These are phyloP conservation scores for Diaporthe sp. DNA, from an alignment of 2,329 filamentous ascomycete genomes.

Conservation along the genomic window DNA sequence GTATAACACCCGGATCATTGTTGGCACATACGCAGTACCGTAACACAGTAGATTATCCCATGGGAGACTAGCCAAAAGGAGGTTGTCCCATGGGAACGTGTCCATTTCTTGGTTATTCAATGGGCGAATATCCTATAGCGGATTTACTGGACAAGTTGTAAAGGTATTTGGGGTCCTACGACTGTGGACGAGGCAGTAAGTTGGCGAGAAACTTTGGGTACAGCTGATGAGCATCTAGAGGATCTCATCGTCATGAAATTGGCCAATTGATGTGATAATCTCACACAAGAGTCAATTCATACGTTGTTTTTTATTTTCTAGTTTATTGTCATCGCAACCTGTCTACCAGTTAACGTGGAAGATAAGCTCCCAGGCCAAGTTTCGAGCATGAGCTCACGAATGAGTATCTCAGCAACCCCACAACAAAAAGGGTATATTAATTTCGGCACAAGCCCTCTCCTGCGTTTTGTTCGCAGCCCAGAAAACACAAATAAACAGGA, in stretches of 20 bases:
- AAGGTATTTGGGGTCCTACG: too few species aligned
- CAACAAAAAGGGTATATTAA: conserved; percentile 11
- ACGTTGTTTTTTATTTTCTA: neutral
- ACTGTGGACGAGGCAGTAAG: too few species aligned
- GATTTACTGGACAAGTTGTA: neutral
- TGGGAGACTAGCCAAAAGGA: too few species aligned
- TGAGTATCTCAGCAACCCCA: conserved; percentile 1
- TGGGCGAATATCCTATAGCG: neutral
- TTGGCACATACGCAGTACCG: too few species aligned
- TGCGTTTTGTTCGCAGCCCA: neutral
- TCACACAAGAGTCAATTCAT: neutral
- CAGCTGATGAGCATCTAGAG: too few species aligned
- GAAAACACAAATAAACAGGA: neutral
- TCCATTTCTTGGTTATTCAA: neutral
- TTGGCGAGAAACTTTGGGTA: neutral
- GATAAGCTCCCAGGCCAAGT: too few species aligned
- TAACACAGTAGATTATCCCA: neutral
- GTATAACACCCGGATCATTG: neutral
- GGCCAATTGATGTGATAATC: neutral
- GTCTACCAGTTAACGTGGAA: neutral
- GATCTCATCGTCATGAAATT: neutral
- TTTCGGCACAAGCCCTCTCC: neutral
- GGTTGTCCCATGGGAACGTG: too few species aligned
- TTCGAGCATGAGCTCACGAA: conserved; percentile 20
- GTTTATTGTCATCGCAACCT: neutral